Percentiles rank a stretch among this genome's conserved stretches.
These are phyloP conservation scores for Fusarium hostae DNA, from an alignment of 2,329 filamentous ascomycete species.

Conservation along the genomic window DNA sequence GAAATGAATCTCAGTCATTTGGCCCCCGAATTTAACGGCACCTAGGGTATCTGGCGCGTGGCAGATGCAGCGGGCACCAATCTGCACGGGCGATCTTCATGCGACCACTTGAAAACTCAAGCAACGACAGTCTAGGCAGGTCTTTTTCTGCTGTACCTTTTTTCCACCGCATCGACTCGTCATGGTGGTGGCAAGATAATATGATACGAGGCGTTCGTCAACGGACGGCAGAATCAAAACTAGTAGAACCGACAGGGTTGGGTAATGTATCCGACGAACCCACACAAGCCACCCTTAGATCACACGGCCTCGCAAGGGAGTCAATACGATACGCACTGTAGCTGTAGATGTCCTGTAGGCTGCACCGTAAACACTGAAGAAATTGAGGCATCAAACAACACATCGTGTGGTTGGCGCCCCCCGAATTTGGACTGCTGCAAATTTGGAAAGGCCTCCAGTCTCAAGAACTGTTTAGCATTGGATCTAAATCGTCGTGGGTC, in stretches of 20 bases:
- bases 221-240: neutral
- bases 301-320: neutral
- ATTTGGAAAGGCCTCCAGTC: slow-evolving; percentile 25
- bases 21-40: slow-evolving; percentile 28
- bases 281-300: slow-evolving; percentile 4
- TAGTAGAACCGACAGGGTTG: slow-evolving; percentile 11
- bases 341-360: neutral
- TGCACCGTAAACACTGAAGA: neutral
- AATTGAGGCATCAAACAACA: neutral
- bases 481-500: slow-evolving; percentile 19
- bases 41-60: slow-evolving; percentile 18
- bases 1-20: slow-evolving; percentile 11
- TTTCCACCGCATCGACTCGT: slow-evolving; percentile 3
- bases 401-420: slow-evolving; percentile 19
- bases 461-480: slow-evolving; percentile 37
- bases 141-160: neutral
- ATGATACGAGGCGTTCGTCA: slow-evolving; percentile 1
- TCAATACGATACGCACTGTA: slow-evolving; percentile 2
- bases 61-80: slow-evolving; percentile 31
- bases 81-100: slow-evolving; percentile 34
- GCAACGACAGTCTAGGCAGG: neutral
- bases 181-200: slow-evolving; percentile 21
- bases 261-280: slow-evolving; percentile 19
- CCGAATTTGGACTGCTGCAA: slow-evolving; percentile 37
- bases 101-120: slow-evolving; percentile 29